phyloP scores from a whole-genome alignment of 768 basidiomycete species.

The Suillus luteus region DNA sequence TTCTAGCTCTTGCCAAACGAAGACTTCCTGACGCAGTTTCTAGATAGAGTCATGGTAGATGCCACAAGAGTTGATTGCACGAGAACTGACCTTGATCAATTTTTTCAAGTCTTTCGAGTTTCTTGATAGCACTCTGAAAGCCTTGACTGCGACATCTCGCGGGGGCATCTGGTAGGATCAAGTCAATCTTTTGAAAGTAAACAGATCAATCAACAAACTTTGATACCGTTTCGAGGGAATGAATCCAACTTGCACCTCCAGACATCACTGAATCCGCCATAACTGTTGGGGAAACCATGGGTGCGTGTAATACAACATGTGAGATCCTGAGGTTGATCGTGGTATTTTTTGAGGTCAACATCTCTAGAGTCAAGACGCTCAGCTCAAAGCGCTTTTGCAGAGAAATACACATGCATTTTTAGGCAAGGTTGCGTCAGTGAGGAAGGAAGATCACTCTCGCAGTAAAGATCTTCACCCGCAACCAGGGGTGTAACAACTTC shows the following conservation, averaged over 20 bases:
- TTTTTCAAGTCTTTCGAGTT: background rate
- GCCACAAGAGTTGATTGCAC: background rate
- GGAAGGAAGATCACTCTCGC: background rate
- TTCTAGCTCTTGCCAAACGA: constrained; percentile 21
- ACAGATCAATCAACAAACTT: background rate
- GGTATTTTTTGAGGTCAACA: background rate
- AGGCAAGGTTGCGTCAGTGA: background rate
- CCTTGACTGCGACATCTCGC: background rate
- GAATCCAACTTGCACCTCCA: background rate
- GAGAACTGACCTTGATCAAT: background rate
- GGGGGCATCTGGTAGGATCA: background rate
- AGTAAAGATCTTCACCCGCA: background rate
- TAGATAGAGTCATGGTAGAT: constrained; percentile 2
- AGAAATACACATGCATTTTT: background rate
- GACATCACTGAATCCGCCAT: background rate
- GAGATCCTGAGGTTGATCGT: background rate
- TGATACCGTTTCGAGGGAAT: background rate
- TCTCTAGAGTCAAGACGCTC: background rate
- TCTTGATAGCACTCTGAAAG: background rate
- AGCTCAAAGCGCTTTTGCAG: background rate
- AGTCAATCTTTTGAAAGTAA: background rate
- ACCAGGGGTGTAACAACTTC: background rate
- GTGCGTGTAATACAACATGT: background rate
- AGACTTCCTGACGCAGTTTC: constrained; percentile 24
- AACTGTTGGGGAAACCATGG: background rate